Base-by-base conservation (phyloP, 2,329 filamentous ascomycete genomes). In the Beauveria rudraprayagi region DNA sequence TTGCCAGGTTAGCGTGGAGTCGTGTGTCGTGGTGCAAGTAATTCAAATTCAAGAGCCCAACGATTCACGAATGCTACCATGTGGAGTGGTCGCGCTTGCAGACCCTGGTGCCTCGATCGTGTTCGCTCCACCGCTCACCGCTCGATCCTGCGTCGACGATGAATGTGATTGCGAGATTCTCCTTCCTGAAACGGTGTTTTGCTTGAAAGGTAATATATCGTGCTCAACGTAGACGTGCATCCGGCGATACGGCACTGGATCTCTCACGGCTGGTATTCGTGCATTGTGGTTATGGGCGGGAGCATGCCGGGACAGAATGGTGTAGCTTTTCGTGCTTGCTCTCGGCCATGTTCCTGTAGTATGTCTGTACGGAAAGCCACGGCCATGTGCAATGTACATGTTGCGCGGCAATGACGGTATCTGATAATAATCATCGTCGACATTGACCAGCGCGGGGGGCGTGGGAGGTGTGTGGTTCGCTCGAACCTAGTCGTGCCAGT, bases 101-200 rank as follows among this genome's bases (percentile, higher is more conserved):
- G 47, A 51, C 34, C 56, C 56, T 34, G 34, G 47, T 43, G 47
- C 37, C 44, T 59, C 37, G 56, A 59, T 53, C 56, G 48, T 43
- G 47, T 24, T 26, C 47, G 26, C 56, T 59, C 56, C 56, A 59
- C 56, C 56, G 37, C 56, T 59, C 37, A 59, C 56, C 56, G 56
- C 48, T 59, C 56, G 56, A 59, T 59, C 56, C 56, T 59, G 56
- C 56, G 56, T 52, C 56, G 56, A 43, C 56, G 56, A 59, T 53
- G 56, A 53, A 24, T 34, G 24, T 41, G 55, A 51, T 51, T 40
- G 56, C n/a, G 40, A 46, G 47, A 59, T 59, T 34, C 46, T 3
- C 26, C 44, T 34, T 44, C 34, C 34, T 14, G 47, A 53, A 59
- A 59, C 48, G 47, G 56, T 53, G 11, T 37, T 14, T 5, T 37